These are phyloP conservation scores for Aquanectria penicillioides DNA, from an alignment of 2,329 filamentous ascomycete species.

Conservation along the genomic window DNA sequence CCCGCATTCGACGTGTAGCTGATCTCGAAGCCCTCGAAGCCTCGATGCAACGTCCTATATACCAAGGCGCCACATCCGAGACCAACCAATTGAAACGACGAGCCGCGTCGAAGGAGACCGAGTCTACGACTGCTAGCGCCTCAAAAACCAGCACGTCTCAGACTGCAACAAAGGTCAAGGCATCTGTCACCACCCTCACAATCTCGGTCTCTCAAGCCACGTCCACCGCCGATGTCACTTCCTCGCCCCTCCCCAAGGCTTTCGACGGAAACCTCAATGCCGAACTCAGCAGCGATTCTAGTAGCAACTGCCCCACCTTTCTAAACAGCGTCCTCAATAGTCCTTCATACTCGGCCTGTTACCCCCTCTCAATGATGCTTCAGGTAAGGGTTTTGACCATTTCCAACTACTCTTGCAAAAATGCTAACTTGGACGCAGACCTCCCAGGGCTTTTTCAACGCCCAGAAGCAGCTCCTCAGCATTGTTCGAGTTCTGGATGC, in stretches of 20 bases:
- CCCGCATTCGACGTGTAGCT: not conserved
- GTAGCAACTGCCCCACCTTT: slow-evolving; percentile 70
- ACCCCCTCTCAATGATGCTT: slow-evolving; percentile 86
- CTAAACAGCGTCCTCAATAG: slow-evolving; percentile 74
- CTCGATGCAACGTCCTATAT: not conserved
- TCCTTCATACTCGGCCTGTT: slow-evolving; percentile 75
- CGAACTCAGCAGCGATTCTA: slow-evolving; percentile 66
- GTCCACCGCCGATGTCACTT: slow-evolving; percentile 32
- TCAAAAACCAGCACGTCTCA: slow-evolving; percentile 28
- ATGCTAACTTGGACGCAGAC: slow-evolving; percentile 62
- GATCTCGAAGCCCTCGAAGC: not conserved
- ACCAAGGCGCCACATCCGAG: not conserved
- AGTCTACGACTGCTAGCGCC: not conserved
- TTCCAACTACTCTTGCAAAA: not conserved
- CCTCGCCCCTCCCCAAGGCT: slow-evolving; percentile 64
- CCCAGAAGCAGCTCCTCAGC: slow-evolving; percentile 73
- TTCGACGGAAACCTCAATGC: slow-evolving; percentile 73
- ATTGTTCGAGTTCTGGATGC: slow-evolving; percentile 83
- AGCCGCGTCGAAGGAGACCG: slow-evolving; percentile 24
- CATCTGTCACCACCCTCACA: slow-evolving; percentile 33
- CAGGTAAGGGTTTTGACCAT: slow-evolving; percentile 63
- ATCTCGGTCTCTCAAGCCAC: slow-evolving; percentile 31
- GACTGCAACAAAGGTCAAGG: slow-evolving; percentile 17
- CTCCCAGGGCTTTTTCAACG: slow-evolving; percentile 85
- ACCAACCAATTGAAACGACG: slow-evolving; percentile 22